These are phyloP conservation scores for Thraustochytrium sp. DNA, from an alignment of 352 stramenopile genomes.

Conservation along the genomic window DNA sequence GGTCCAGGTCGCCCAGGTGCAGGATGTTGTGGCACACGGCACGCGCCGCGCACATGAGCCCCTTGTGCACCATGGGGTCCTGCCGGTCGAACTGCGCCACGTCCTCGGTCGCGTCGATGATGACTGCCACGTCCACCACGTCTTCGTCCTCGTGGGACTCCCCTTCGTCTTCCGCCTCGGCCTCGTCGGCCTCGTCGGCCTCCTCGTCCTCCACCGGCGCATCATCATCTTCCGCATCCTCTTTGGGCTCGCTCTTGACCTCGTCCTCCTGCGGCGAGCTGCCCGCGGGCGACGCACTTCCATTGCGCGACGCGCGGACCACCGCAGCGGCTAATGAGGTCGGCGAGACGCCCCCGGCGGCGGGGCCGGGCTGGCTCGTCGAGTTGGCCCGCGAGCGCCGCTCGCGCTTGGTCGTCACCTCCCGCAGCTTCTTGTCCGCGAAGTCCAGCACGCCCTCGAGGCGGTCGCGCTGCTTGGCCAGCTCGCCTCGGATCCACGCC, in stretches of 20 bases:
- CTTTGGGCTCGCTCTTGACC: neutral
- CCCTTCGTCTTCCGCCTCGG: neutral
- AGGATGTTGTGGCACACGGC: constrained; percentile 18
- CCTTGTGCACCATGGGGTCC: neutral
- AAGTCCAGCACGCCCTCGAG: constrained; percentile 27
- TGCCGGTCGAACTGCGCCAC: neutral
- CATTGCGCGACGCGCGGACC: too few species aligned
- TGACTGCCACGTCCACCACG: neutral
- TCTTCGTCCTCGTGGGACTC: constrained; percentile 5
- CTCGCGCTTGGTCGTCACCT: neutral
- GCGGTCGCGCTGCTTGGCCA: constrained; percentile 5
- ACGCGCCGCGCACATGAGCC: neutral
- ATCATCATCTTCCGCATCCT: neutral
- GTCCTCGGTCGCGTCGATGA: constrained; percentile 20
- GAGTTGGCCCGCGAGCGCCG: neutral
- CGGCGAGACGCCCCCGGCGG: neutral
- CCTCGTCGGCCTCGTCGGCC: neutral
- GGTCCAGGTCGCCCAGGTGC: constrained; percentile 1
- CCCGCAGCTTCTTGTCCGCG: neutral
- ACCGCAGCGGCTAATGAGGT: neutral
- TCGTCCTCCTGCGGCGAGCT: neutral
- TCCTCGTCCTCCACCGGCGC: neutral
- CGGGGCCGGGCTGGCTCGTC: neutral
- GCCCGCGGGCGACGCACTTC: too few species aligned
- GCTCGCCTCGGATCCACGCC: constrained; percentile 1